A percentile compares a stretch with the other conserved stretches of the same genome.
Evolutionary conservation across 2,329 filamentous ascomycete species (phyloP).

Genomic region (Orbilia blumenaviensis): DNA sequence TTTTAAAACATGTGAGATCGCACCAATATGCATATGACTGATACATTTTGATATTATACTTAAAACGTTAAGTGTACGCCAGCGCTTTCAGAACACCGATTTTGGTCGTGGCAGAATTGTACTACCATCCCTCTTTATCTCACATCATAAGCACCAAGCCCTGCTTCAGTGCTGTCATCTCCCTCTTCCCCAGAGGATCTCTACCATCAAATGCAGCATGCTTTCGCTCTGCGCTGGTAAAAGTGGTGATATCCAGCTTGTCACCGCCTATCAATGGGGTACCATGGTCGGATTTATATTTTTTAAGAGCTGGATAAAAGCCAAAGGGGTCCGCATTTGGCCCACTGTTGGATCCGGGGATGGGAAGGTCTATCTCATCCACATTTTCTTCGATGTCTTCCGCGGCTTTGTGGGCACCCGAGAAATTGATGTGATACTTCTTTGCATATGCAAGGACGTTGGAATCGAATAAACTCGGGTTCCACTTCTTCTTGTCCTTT

Average conservation of each 20-base stretch:
- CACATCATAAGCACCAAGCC: slow-evolving; percentile 58
- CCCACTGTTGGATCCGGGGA: slow-evolving; percentile 54
- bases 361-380: slow-evolving; percentile 56
- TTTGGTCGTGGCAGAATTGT: no score
- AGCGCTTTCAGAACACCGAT: no score
- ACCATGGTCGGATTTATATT: slow-evolving; percentile 34
- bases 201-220: slow-evolving; percentile 58
- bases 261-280: slow-evolving; percentile 61
- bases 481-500: slow-evolving; percentile 39
- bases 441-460: slow-evolving; percentile 60
- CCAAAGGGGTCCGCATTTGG: slow-evolving; percentile 58
- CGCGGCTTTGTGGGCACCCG: slow-evolving; percentile 57
- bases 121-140: neutral
- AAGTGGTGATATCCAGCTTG: slow-evolving; percentile 60
- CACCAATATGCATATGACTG: no score
- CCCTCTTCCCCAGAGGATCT: slow-evolving; percentile 60
- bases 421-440: slow-evolving; percentile 59
- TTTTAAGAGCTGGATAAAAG: slow-evolving; percentile 56
- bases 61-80: no score
- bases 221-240: slow-evolving; percentile 60
- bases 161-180: slow-evolving; percentile 61
- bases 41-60: no score
- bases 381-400: slow-evolving; percentile 56
- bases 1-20: no score
- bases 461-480: slow-evolving; percentile 57